phyloP scores from a whole-genome alignment of 2,329 filamentous ascomycete species.

The Trichoderma pleuroti region DNA sequence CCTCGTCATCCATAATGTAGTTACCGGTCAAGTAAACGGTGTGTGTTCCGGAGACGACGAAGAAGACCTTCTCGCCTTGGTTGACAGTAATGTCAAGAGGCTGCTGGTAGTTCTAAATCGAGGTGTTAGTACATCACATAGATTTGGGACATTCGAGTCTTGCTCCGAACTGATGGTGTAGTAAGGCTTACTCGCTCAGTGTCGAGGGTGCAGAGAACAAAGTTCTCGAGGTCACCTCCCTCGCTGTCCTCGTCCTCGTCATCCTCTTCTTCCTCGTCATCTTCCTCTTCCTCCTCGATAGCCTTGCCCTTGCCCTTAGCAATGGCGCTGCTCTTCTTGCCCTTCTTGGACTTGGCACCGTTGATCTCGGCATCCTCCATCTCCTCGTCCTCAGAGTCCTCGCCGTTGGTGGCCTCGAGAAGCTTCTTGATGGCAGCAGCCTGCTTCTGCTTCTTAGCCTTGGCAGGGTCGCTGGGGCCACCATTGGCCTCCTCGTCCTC shows the following conservation, averaged over 20 bases:
- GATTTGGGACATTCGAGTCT: neutral
- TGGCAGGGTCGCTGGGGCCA: slow-evolving; percentile 85
- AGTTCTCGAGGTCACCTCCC: slow-evolving; percentile 73
- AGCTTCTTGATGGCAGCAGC: slow-evolving; percentile 75
- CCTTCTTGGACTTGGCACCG: slow-evolving; percentile 53
- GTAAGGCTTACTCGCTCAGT: slow-evolving; percentile 69
- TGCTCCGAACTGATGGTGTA: neutral
- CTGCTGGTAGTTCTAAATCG: slow-evolving; percentile 82
- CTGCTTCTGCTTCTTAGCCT: slow-evolving; percentile 82
- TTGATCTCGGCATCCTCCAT: slow-evolving; percentile 68
- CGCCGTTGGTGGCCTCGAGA: slow-evolving; percentile 61
- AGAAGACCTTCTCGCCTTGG: slow-evolving; percentile 87
- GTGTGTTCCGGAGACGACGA: slow-evolving; percentile 86
- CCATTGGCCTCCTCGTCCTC: slow-evolving; percentile 67
- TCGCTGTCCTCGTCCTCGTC: slow-evolving; percentile 61
- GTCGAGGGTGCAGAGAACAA: slow-evolving; percentile 93
- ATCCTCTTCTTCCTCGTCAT: slow-evolving; percentile 48
- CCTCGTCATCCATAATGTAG: slow-evolving; percentile 75
- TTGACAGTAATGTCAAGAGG: slow-evolving; percentile 87
- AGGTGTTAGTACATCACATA: slow-evolving; percentile 27
- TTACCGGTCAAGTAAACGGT: slow-evolving; percentile 92
- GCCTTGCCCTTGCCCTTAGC: slow-evolving; percentile 63
- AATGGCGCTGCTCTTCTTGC: slow-evolving; percentile 62
- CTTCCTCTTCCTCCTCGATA: slow-evolving; percentile 58
- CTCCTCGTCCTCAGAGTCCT: slow-evolving; percentile 63